Evolutionary conservation across 2,329 filamentous ascomycete species (phyloP).

Genomic region (Zalaria sp.): DNA sequence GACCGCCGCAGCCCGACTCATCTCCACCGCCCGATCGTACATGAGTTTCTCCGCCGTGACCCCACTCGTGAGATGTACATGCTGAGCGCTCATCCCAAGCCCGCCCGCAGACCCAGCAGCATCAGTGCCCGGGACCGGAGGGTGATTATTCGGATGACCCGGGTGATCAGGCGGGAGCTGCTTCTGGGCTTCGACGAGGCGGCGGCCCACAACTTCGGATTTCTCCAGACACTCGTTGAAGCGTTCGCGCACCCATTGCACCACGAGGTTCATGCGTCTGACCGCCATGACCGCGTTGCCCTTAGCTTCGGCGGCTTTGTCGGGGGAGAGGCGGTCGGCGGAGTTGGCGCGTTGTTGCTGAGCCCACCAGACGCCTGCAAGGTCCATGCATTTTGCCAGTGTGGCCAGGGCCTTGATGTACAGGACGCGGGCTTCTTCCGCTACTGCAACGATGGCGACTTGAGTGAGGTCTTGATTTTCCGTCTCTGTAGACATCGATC

Average conservation of each 20-base stretch:
- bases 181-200: slow-evolving; percentile 74
- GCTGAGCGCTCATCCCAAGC: slow-evolving; percentile 54
- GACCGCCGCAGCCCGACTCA: slow-evolving; percentile 88
- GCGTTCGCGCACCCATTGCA: slow-evolving; percentile 84
- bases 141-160: slow-evolving; percentile 69
- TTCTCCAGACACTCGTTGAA: slow-evolving; percentile 98
- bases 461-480: slow-evolving; percentile 69
- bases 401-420: slow-evolving; percentile 91
- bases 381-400: slow-evolving; percentile 88
- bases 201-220: slow-evolving; percentile 82
- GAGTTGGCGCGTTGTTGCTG: slow-evolving; percentile 12
- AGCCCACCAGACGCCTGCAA: slow-evolving; percentile 80
- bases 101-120: slow-evolving; percentile 36
- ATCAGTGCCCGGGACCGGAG: slow-evolving; percentile 33
- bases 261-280: slow-evolving; percentile 74
- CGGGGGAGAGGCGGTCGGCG: slow-evolving; percentile 6
- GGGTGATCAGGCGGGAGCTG: slow-evolving; percentile 73
- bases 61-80: slow-evolving; percentile 72
- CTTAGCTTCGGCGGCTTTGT: slow-evolving; percentile 12
- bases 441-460: slow-evolving; percentile 74
- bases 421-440: slow-evolving; percentile 86
- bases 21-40: slow-evolving; percentile 94
- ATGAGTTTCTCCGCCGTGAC: slow-evolving; percentile 93
- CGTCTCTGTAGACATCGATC: slow-evolving; percentile 22
- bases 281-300: slow-evolving; percentile 32